phyloP scores from a whole-genome alignment of 352 stramenopile species.

The Phytophthora multivora region DNA sequence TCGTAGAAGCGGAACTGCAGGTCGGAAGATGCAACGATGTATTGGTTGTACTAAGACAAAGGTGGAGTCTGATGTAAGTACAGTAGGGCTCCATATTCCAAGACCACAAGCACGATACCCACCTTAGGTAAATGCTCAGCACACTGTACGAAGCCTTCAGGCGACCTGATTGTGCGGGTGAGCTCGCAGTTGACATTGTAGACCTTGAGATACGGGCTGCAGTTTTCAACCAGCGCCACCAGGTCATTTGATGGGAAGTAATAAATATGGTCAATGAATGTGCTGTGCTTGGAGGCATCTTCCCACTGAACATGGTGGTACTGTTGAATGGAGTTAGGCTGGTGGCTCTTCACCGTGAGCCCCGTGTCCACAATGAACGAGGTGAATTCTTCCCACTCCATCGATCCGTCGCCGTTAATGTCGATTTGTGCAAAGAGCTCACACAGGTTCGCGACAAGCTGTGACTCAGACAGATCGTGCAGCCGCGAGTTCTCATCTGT shows the following conservation, averaged over 20 bases:
- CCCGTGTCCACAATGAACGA: conserved; percentile 91
- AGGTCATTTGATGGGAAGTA: conserved; percentile 78
- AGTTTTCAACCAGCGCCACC: conserved; percentile 78
- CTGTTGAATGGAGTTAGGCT: conserved; percentile 87
- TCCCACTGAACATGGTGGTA: conserved; percentile 83
- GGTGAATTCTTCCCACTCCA: conserved; percentile 94
- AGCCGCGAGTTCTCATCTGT: conserved; percentile 72
- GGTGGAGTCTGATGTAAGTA: not conserved
- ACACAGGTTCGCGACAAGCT: conserved; percentile 86
- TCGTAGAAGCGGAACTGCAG: conserved; percentile 87
- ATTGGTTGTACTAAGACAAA: conserved; percentile 58
- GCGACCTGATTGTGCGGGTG: conserved; percentile 58
- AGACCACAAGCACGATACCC: not conserved
- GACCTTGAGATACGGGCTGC: conserved; percentile 76
- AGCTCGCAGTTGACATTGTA: conserved; percentile 86
- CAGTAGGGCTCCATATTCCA: not conserved
- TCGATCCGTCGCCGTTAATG: conserved; percentile 91
- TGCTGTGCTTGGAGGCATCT: conserved; percentile 87
- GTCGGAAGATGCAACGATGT: conserved; percentile 79
- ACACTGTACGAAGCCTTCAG: conserved; percentile 78
- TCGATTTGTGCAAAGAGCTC: conserved; percentile 93
- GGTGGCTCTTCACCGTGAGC: conserved; percentile 79
- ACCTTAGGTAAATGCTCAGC: conserved; percentile 77
- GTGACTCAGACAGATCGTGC: conserved; percentile 63
- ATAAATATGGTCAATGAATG: conserved; percentile 86